Conservation (phyloP, 2,329 filamentous ascomycete species). For the Claviceps sp. region DNA sequence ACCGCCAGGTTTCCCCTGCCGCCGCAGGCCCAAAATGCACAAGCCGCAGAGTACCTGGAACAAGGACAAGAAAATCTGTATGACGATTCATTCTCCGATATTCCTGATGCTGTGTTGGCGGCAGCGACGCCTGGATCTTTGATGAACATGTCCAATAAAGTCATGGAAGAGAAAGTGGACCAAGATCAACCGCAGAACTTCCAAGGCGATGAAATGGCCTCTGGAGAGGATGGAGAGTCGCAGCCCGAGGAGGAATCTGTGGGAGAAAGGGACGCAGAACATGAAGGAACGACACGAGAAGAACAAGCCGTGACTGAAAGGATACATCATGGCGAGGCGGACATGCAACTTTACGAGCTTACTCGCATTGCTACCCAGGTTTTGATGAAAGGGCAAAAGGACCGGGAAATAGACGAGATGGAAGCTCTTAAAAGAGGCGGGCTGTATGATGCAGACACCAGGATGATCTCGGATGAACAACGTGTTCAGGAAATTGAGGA, state of each 20-base stretch:
- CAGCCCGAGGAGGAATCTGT: background rate
- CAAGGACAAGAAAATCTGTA: constrained; percentile 24
- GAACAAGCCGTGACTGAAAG: background rate
- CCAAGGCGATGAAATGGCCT: background rate
- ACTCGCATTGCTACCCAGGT: background rate
- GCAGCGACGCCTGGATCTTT: constrained; percentile 30
- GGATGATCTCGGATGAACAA: background rate
- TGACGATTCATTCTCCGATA: constrained; percentile 45
- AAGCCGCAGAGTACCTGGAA: constrained; percentile 7
- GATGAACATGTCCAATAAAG: constrained; percentile 1
- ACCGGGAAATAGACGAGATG: background rate
- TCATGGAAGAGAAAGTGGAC: constrained; percentile 4
- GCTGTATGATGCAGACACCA: background rate
- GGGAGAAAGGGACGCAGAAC: background rate
- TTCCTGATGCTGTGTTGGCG: constrained; percentile 35
- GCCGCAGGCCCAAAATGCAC: constrained; percentile 2
- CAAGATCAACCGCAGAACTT: background rate
- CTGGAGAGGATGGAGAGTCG: background rate
- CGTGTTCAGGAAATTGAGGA: background rate
- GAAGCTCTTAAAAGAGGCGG: background rate
- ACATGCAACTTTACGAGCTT: background rate
- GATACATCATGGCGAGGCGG: background rate
- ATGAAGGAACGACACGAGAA: background rate
- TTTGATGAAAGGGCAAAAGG: background rate
- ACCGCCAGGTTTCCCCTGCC: constrained; percentile 1